Percentiles rank a stretch among this genome's conserved stretches.
phyloP scores from a whole-genome alignment of 2,329 filamentous ascomycete genomes.

The Fusarium continuum region DNA sequence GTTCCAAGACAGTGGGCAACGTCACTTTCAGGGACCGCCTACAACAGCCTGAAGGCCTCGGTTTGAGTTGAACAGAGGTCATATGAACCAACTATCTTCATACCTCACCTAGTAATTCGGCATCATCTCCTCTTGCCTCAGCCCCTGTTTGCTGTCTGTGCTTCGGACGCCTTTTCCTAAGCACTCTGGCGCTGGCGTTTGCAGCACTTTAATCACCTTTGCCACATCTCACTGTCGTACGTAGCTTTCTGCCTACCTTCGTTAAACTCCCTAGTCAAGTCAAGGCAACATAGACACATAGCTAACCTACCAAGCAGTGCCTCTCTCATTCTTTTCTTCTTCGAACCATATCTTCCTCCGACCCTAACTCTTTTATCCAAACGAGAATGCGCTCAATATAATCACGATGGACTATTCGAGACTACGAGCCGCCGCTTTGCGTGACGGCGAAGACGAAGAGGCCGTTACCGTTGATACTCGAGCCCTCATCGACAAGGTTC shows the following conservation, averaged over 20 bases:
- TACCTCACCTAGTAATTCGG: constrained; percentile 2
- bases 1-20: constrained; percentile 15
- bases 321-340: not conserved
- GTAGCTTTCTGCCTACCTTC: constrained; percentile 34
- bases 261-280: constrained; percentile 8
- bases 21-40: constrained; percentile 32
- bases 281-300: not conserved
- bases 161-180: constrained; percentile 5
- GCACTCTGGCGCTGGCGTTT: not conserved
- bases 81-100: constrained; percentile 15
- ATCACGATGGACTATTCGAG: constrained; percentile 74
- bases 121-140: constrained; percentile 17
- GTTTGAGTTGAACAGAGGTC: constrained; percentile 15
- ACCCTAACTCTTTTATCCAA: not conserved
- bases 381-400: constrained; percentile 28
- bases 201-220: constrained; percentile 1
- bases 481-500: constrained; percentile 95
- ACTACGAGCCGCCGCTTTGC: constrained; percentile 87
- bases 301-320: constrained; percentile 1
- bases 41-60: constrained; percentile 17
- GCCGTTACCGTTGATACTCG: constrained; percentile 98
- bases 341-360: not conserved
- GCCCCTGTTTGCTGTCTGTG: not conserved
- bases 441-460: constrained; percentile 88
- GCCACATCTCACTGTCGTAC: constrained; percentile 24